Conservation (phyloP, 139 green algal genomes). For the Asterochloris erici region DNA sequence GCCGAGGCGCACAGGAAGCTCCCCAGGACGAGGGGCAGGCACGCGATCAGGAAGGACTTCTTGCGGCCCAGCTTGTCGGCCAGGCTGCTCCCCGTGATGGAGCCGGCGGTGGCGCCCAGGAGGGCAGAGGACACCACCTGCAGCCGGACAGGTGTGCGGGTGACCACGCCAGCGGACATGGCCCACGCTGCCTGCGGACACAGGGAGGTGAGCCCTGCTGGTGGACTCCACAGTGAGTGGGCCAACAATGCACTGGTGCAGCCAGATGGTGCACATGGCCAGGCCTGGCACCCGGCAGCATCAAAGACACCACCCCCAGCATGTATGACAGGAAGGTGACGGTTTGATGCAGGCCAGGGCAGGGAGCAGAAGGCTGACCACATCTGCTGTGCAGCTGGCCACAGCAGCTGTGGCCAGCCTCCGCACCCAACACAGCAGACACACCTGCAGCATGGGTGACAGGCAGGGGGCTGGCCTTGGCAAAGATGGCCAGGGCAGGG, state of each 20-base stretch:
- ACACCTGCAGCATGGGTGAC: too few relatives aligned
- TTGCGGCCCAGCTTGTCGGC: slow-evolving; percentile 72
- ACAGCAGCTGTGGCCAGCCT: too few relatives aligned
- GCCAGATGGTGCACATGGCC: too few relatives aligned
- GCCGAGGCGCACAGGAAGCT: slow-evolving; percentile 66
- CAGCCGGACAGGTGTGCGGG: not conserved
- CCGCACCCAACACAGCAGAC: too few relatives aligned
- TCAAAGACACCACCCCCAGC: too few relatives aligned
- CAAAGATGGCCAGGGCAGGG: too few relatives aligned
- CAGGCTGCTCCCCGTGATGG: slow-evolving; percentile 59
- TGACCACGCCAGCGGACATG: not conserved
- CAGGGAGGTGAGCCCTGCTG: not conserved
- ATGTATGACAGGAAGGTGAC: too few relatives aligned
- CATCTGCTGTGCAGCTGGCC: too few relatives aligned
- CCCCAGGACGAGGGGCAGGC: slow-evolving; percentile 68
- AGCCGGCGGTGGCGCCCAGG: slow-evolving; percentile 70
- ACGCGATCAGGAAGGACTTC: slow-evolving; percentile 62
- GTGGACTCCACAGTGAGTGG: not conserved
- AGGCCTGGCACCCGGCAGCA: too few relatives aligned
- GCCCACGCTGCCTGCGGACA: not conserved
- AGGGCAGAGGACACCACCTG: slow-evolving; percentile 85
- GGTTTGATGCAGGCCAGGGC: too few relatives aligned
- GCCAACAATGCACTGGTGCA: not conserved
- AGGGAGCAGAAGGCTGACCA: too few relatives aligned
- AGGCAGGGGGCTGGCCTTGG: too few relatives aligned